These are phyloP conservation scores for Clavispora phyllophila DNA, from an alignment of 805 yeast genomes.

Conservation along the genomic window DNA sequence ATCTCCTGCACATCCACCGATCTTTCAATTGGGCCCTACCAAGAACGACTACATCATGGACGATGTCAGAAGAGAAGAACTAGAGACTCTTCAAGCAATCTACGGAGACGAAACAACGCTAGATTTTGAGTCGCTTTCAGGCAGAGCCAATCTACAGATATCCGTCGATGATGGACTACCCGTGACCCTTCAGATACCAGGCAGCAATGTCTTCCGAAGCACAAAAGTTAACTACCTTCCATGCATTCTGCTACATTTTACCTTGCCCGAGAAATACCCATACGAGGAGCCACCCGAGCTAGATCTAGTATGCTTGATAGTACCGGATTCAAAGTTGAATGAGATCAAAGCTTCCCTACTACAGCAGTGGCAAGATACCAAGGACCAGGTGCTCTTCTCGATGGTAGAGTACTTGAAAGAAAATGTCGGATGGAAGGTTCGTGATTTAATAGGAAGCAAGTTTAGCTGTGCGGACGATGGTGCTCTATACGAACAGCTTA, in stretches of 20 bases:
- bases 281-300: conserved; percentile 20
- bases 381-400: conserved; percentile 37
- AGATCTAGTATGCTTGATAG: conserved; percentile 25
- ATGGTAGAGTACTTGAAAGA: conserved; percentile 38
- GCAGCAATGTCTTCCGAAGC: background rate
- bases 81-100: conserved; percentile 36
- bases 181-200: conserved; percentile 6
- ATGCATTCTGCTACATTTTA: conserved; percentile 22
- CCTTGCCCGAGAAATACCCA: conserved; percentile 34
- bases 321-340: conserved; percentile 15
- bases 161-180: conserved; percentile 14
- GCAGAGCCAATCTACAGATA: background rate
- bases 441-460: conserved; percentile 3
- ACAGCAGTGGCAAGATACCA: conserved; percentile 29
- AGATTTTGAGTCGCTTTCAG: conserved; percentile 2
- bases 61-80: conserved; percentile 30
- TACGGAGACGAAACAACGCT: conserved; percentile 29
- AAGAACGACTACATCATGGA: background rate
- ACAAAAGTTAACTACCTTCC: conserved; percentile 25
- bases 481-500: conserved; percentile 11
- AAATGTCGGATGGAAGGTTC: conserved; percentile 1
- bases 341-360: conserved; percentile 15
- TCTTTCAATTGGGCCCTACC: too few relatives aligned
- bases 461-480: conserved; percentile 7
- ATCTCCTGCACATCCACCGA: too few relatives aligned